Conservation (phyloP, 2,329 filamentous ascomycete species). For the Fusarium incarnatum region DNA sequence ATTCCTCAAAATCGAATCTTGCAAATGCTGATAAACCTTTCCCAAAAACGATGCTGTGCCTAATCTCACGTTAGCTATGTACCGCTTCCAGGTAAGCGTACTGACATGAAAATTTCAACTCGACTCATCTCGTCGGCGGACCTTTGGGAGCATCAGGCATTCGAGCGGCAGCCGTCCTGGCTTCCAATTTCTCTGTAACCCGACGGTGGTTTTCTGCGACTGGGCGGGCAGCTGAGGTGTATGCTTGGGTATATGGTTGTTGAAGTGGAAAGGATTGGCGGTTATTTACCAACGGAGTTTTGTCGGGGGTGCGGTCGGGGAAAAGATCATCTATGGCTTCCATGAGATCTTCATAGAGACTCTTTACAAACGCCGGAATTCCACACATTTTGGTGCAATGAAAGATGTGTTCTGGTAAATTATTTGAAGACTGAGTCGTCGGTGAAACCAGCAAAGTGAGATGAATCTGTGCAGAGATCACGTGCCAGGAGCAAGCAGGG, state of each 20-base stretch:
- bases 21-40: neutral
- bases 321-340: slow-evolving; percentile 30
- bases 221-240: slow-evolving; percentile 8
- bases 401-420: neutral
- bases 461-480: slow-evolving; percentile 5
- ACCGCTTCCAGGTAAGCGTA: neutral
- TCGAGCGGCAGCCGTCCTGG: neutral
- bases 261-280: slow-evolving; percentile 4
- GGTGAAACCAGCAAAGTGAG: neutral
- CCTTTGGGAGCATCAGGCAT: slow-evolving; percentile 15
- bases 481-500: neutral
- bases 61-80: neutral
- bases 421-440: neutral
- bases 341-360: slow-evolving; percentile 14
- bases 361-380: slow-evolving; percentile 4
- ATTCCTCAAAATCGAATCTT: neutral
- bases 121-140: slow-evolving; percentile 1
- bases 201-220: neutral
- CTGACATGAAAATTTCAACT: neutral
- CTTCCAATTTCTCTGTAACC: slow-evolving; percentile 1
- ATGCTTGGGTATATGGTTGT: slow-evolving; percentile 6
- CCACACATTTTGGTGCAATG: slow-evolving; percentile 8
- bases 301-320: slow-evolving; percentile 3
- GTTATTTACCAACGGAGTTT: slow-evolving; percentile 8
- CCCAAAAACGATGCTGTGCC: too few relatives aligned